Evolutionary conservation across 768 basidiomycete genomes (phyloP), one percentile per base, ranked within the genome.

Genomic region (Amanita exitialis): DNA sequence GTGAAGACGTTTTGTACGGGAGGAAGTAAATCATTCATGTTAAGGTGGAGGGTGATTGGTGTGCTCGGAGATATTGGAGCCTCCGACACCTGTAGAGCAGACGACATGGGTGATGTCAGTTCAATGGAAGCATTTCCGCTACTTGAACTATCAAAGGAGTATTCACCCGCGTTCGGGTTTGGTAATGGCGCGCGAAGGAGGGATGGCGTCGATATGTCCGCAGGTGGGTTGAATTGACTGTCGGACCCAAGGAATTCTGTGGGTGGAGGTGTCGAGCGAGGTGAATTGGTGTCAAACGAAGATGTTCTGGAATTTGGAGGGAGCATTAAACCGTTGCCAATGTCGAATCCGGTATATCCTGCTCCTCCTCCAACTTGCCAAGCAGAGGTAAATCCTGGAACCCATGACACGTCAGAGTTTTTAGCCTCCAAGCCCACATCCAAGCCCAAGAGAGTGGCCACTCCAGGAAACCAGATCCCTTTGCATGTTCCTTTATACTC

Each of bases 391-490:
- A 63, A 62, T 5, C 73, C 79, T 8, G 73, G 66, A 5, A 76
- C 73, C 88, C 88, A 91, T 13, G 71, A 64, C 18, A 87, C 73
- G 52, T 86, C 82, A 20, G 80, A 83, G 23, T 79, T 79, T 58
- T 81, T 82, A 7, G 78, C 74, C 54, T 83, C 80, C 10, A 91
- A 70, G 9, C 76, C 75, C 28, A 88, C 74, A 58, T 90, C 88
- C 73, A 90, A 68, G 8, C 86, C 89, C 16, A 91, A 71, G 58
- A 88, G 69, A 3, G 85, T 90, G 3, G 89, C 89, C 4, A 89
- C 87, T 2, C 87, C 89, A 36, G 86, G 82, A 59, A 81, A 89
- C 84, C 86, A 90, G 39, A 90, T 67, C 10, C 84, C 84, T 54
- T 78, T 81, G 64, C 86, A 90, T 2, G 78, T 75, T 35, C 76